Conservation (phyloP, 768 basidiomycete genomes). For the Paxillus ammoniavirescens region DNA sequence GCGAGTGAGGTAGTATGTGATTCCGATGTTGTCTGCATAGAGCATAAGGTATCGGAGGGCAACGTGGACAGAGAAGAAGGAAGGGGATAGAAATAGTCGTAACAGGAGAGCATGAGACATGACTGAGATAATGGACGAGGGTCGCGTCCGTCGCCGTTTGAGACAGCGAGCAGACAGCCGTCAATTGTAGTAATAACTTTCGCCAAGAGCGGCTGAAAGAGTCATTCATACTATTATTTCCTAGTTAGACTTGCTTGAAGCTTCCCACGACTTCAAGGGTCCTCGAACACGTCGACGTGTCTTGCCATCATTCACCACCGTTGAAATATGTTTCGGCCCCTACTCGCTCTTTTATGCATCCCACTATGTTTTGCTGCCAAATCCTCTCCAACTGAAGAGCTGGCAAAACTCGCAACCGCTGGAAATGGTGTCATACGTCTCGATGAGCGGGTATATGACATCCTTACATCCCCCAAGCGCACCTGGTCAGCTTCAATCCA, state of each 20-base stretch:
- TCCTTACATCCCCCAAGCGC: slow-evolving; percentile 71
- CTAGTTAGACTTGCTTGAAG: too few relatives aligned
- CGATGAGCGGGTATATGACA: slow-evolving; percentile 70
- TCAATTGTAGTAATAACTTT: too few relatives aligned
- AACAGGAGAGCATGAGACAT: slow-evolving; percentile 84
- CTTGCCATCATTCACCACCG: not conserved
- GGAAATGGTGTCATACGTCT: slow-evolving; percentile 83
- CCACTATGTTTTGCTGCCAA: slow-evolving; percentile 31
- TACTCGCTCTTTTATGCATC: slow-evolving; percentile 34
- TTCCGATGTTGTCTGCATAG: slow-evolving; percentile 86
- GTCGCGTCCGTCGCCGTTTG: slow-evolving; percentile 7
- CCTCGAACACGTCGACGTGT: not conserved
- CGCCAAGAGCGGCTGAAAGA: too few relatives aligned
- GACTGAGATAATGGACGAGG: slow-evolving; percentile 12
- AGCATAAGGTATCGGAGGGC: slow-evolving; percentile 83
- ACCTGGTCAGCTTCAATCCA: slow-evolving; percentile 88
- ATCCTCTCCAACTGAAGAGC: slow-evolving; percentile 47
- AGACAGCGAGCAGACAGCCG: slow-evolving; percentile 7
- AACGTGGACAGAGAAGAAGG: slow-evolving; percentile 92
- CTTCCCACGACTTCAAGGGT: slow-evolving; percentile 11
- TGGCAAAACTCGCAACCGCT: slow-evolving; percentile 63
- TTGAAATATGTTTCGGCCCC: slow-evolving; percentile 11
- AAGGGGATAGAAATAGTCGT: slow-evolving; percentile 87
- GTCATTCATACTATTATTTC: too few relatives aligned
- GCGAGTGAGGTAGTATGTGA: slow-evolving; percentile 85